phyloP scores from a whole-genome alignment of 371 early-diverging fungal species.

The Fennellomyces sp. region DNA sequence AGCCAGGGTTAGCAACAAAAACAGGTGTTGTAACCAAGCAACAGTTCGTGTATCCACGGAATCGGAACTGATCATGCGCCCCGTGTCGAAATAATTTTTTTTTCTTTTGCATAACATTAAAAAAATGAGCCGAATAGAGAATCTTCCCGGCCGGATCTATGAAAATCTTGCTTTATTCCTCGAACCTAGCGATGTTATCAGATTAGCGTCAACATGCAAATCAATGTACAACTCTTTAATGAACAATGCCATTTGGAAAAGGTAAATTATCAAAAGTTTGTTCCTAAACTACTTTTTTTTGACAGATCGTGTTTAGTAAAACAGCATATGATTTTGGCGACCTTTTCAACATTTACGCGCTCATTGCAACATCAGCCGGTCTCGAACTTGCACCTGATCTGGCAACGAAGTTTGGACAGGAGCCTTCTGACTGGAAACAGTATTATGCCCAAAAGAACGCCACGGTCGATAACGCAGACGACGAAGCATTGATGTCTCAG shows the following conservation, averaged over 20 bases:
- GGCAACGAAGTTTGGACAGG: conserved; percentile 37
- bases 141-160: conserved; percentile 10
- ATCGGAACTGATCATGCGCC: too few species aligned
- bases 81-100: neutral
- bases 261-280: conserved; percentile 14
- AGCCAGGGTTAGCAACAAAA: too few species aligned
- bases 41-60: too few species aligned
- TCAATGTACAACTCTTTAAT: conserved; percentile 10
- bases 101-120: neutral
- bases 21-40: too few species aligned
- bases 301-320: conserved; percentile 33
- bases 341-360: conserved; percentile 49
- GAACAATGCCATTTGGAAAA: conserved; percentile 27
- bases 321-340: conserved; percentile 57
- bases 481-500: conserved; percentile 37
- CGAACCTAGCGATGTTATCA: conserved; percentile 20
- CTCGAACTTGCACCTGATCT: conserved; percentile 47
- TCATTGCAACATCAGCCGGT: conserved; percentile 48
- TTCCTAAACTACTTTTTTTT: neutral
- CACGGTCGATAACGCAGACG: conserved; percentile 30
- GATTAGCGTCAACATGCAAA: conserved; percentile 20
- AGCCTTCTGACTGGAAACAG: conserved; percentile 47
- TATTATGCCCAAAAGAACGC: conserved; percentile 43
- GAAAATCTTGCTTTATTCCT: conserved; percentile 16
- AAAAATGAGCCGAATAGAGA: conserved; percentile 9